Percentiles rank a stretch among this genome's conserved stretches.
Conservation (phyloP, 1,284 basidiomycete species). For the Rhodotorula sp. region DNA sequence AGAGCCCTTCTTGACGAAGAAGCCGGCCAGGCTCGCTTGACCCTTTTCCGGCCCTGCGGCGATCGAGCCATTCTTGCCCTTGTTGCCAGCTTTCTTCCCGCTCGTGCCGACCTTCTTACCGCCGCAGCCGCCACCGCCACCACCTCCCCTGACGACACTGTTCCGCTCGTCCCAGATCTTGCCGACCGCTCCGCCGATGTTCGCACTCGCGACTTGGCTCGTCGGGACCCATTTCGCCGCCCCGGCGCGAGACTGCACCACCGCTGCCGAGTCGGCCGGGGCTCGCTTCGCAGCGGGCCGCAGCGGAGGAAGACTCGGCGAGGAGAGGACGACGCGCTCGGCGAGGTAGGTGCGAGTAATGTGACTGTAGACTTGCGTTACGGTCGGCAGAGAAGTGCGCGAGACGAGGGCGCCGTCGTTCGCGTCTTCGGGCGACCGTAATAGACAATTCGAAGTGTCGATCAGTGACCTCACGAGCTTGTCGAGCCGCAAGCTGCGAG, state of each 20-base stretch:
- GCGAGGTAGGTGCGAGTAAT: constrained; percentile 84
- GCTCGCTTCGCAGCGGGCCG: not conserved
- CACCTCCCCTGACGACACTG: not conserved
- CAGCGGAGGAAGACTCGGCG: constrained; percentile 6
- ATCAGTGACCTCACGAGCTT: constrained; percentile 25
- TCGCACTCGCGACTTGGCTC: constrained; percentile 59
- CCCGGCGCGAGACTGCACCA: constrained; percentile 28
- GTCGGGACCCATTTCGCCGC: constrained; percentile 57
- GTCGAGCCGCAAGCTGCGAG: constrained; percentile 8
- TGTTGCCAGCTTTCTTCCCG: not conserved
- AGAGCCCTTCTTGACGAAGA: constrained; percentile 14
- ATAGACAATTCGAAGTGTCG: not conserved
- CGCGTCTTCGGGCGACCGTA: constrained; percentile 43
- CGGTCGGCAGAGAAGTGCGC: constrained; percentile 44
- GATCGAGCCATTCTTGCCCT: constrained; percentile 4
- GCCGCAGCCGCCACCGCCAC: no score
- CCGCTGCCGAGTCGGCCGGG: constrained; percentile 1
- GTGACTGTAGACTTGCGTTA: constrained; percentile 84
- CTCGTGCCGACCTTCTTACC: not conserved
- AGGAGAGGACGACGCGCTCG: constrained; percentile 51
- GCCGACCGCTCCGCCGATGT: constrained; percentile 46
- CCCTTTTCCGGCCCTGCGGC: constrained; percentile 13
- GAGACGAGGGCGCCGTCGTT: constrained; percentile 30
- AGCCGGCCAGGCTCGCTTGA: constrained; percentile 21
- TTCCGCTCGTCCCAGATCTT: constrained; percentile 37